Conservation (phyloP, 139 green algal species). For the Eudorina sp. region DNA sequence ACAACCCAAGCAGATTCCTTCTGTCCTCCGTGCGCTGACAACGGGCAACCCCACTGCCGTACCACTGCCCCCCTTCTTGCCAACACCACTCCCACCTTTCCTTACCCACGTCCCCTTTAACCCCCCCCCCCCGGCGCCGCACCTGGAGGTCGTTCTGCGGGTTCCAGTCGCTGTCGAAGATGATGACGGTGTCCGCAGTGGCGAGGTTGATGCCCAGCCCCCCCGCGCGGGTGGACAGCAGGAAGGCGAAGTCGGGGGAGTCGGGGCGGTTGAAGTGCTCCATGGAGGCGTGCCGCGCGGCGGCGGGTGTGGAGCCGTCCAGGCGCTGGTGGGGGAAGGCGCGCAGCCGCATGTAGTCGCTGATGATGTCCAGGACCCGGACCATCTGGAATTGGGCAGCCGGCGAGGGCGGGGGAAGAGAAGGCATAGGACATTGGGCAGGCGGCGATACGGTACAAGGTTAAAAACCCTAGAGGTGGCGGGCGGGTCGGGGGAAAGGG, state of each 20-base stretch:
- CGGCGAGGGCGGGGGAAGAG: not conserved
- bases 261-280: constrained; percentile 95
- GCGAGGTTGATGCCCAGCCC: constrained; percentile 94
- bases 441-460: no score
- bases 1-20: no score
- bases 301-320: constrained; percentile 89
- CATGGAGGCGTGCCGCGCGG: constrained; percentile 85
- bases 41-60: not conserved
- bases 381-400: no score
- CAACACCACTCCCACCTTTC: not conserved
- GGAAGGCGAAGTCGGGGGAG: constrained; percentile 93
- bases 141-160: constrained; percentile 64
- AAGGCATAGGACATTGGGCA: not conserved
- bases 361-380: constrained; percentile 95
- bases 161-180: constrained; percentile 68
- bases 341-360: constrained; percentile 92
- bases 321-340: constrained; percentile 93
- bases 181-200: constrained; percentile 90
- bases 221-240: constrained; percentile 87
- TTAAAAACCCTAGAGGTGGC: no score
- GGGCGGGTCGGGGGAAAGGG: no score
- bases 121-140: not conserved
- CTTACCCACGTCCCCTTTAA: not conserved
- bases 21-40: no score
- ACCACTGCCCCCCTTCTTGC: not conserved